Evolutionary conservation across 257 asterid genomes (phyloP).

Genomic region (Plantago ovata): DNA sequence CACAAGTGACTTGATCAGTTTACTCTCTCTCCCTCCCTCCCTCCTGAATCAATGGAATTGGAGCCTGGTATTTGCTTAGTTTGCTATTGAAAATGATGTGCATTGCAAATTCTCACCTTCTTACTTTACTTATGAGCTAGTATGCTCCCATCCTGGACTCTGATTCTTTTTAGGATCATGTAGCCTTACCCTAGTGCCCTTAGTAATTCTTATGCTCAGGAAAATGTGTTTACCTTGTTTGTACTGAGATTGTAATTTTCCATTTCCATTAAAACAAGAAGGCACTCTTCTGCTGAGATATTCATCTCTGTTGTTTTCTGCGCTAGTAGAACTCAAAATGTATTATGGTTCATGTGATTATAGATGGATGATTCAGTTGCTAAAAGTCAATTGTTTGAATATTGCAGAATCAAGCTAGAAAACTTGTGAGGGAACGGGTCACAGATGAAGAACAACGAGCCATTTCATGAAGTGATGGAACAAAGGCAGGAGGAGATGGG

Average conservation of each 20-base stretch:
- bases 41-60: no score
- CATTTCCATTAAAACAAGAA: background rate
- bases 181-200: background rate
- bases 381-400: constrained; percentile 2
- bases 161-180: no score
- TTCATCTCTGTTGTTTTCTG: background rate
- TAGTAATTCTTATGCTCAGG: background rate
- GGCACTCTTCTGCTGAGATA: background rate
- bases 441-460: constrained; percentile 33
- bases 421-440: constrained; percentile 18
- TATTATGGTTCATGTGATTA: background rate
- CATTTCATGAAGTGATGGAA: constrained; percentile 36
- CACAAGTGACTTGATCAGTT: no score
- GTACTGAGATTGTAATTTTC: background rate
- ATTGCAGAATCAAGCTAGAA: constrained; percentile 44
- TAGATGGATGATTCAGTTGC: constrained; percentile 5
- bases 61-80: no score
- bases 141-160: no score
- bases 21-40: no score
- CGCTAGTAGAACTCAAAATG: background rate
- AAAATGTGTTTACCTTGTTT: background rate
- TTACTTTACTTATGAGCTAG: no score
- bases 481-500: constrained; percentile 7
- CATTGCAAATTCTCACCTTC: no score
- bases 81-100: no score